Conservation (phyloP, 805 yeast species). For the Wickerhamiella allomyrinae region DNA sequence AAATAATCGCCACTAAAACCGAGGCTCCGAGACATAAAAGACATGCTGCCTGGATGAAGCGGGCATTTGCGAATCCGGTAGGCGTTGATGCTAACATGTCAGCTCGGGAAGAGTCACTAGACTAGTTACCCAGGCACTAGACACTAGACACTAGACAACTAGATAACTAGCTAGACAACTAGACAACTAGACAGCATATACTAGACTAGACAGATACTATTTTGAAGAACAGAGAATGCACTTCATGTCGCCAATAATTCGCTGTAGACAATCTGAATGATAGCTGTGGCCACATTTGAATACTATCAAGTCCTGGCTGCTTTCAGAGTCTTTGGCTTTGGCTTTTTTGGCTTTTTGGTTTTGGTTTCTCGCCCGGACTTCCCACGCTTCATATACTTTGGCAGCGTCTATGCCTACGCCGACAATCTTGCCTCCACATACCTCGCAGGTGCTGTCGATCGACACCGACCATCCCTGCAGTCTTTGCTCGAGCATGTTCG, state of each 20-base stretch:
- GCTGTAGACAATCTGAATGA: constrained; percentile 14
- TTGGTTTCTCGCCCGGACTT: neutral
- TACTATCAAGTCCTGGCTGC: constrained; percentile 8
- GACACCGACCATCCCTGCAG: constrained; percentile 51
- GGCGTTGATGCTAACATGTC: constrained; percentile 6
- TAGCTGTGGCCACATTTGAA: constrained; percentile 15
- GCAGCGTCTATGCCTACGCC: constrained; percentile 44
- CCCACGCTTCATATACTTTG: constrained; percentile 28
- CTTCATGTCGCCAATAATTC: too few relatives aligned
- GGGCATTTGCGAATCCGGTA: constrained; percentile 6
- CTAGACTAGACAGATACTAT: too few relatives aligned
- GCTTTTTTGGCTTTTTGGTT: neutral
- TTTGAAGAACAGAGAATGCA: too few relatives aligned
- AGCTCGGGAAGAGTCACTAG: too few relatives aligned
- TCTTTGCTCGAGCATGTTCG: constrained; percentile 29
- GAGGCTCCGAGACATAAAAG: constrained; percentile 1
- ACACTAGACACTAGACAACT: too few relatives aligned
- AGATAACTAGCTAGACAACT: too few relatives aligned
- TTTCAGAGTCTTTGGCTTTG: neutral
- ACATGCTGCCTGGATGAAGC: neutral
- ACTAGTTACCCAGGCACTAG: too few relatives aligned
- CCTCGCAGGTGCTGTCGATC: constrained; percentile 44
- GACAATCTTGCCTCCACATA: constrained; percentile 63
- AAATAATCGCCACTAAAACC: constrained; percentile 1
- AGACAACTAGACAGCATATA: too few relatives aligned